A percentile compares a stretch with the other conserved stretches of the same genome.
phyloP scores from a whole-genome alignment of 2,329 filamentous ascomycete species.

The Penicillium psychrosexuale region DNA sequence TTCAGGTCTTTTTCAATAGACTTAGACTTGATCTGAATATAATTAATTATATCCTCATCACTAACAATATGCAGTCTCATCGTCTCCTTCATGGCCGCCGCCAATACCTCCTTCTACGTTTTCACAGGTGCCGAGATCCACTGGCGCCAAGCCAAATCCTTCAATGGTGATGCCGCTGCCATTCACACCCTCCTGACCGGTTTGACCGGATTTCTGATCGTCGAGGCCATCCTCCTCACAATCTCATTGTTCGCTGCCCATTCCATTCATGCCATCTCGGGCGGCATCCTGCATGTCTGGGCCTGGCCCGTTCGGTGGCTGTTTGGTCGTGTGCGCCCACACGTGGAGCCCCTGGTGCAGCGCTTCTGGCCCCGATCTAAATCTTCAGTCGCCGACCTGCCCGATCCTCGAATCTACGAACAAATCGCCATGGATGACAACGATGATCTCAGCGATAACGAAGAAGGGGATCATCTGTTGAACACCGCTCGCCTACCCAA shows the following conservation, averaged over 20 bases:
- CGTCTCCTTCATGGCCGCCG: slow-evolving; percentile 33
- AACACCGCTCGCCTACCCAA: slow-evolving; percentile 9
- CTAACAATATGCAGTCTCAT: slow-evolving; percentile 21
- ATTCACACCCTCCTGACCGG: slow-evolving; percentile 34
- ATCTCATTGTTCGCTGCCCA: slow-evolving; percentile 26
- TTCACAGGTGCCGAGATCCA: slow-evolving; percentile 38
- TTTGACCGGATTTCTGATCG: slow-evolving; percentile 33
- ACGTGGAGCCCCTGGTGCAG: slow-evolving; percentile 1
- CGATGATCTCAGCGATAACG: slow-evolving; percentile 23
- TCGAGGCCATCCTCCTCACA: slow-evolving; percentile 27
- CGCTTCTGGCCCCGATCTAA: slow-evolving; percentile 5
- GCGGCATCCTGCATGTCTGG: slow-evolving; percentile 28
- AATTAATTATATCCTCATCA: no score
- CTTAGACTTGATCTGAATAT: no score
- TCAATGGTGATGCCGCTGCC: slow-evolving; percentile 34
- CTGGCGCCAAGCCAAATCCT: slow-evolving; percentile 34
- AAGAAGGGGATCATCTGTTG: slow-evolving; percentile 16
- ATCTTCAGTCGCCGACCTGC: slow-evolving; percentile 1
- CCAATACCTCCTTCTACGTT: slow-evolving; percentile 35
- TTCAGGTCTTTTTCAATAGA: not conserved
- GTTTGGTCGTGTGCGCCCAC: slow-evolving; percentile 10
- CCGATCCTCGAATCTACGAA: slow-evolving; percentile 24
- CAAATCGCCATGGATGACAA: slow-evolving; percentile 27
- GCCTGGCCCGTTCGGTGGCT: slow-evolving; percentile 22
- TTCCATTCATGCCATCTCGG: slow-evolving; percentile 24